These are phyloP conservation scores for Debaryomyces maramus DNA, from an alignment of 805 yeast species.

Conservation along the genomic window DNA sequence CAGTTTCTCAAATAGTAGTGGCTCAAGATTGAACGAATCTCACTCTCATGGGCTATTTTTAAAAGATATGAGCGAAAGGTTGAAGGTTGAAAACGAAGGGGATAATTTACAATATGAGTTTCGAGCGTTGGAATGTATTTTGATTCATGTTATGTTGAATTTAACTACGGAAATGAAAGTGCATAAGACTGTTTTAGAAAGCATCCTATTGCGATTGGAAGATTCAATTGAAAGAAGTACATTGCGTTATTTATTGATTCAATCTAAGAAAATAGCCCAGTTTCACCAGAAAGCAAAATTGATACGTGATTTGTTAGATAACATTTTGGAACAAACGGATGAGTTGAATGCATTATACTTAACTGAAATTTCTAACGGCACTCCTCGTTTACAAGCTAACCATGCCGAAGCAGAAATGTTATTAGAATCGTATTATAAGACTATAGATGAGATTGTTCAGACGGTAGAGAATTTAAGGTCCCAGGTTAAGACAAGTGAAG, in stretches of 20 bases:
- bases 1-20: slow-evolving; percentile 19
- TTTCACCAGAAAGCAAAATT: slow-evolving; percentile 82
- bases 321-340: slow-evolving; percentile 83
- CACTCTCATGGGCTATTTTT: slow-evolving; percentile 45
- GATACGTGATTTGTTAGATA: slow-evolving; percentile 82
- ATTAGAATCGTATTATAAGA: slow-evolving; percentile 85
- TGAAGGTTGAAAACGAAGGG: slow-evolving; percentile 33
- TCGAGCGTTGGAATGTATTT: slow-evolving; percentile 84
- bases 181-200: slow-evolving; percentile 71
- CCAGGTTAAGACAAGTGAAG: slow-evolving; percentile 92
- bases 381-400: slow-evolving; percentile 53
- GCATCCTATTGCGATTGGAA: slow-evolving; percentile 76
- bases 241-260: slow-evolving; percentile 74
- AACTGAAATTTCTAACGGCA: slow-evolving; percentile 54
- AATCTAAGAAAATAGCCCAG: slow-evolving; percentile 79
- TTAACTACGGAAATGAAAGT: slow-evolving; percentile 85
- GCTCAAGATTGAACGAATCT: slow-evolving; percentile 45
- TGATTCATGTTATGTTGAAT: slow-evolving; percentile 76
- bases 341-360: slow-evolving; percentile 79
- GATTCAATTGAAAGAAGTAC: slow-evolving; percentile 77
- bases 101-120: slow-evolving; percentile 75
- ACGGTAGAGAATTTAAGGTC: slow-evolving; percentile 72
- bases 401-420: slow-evolving; percentile 89
- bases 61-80: slow-evolving; percentile 39
- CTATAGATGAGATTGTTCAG: slow-evolving; percentile 92